Evolutionary conservation across 306 rosid genomes (phyloP).

Genomic region (Clitoria ternatea): DNA sequence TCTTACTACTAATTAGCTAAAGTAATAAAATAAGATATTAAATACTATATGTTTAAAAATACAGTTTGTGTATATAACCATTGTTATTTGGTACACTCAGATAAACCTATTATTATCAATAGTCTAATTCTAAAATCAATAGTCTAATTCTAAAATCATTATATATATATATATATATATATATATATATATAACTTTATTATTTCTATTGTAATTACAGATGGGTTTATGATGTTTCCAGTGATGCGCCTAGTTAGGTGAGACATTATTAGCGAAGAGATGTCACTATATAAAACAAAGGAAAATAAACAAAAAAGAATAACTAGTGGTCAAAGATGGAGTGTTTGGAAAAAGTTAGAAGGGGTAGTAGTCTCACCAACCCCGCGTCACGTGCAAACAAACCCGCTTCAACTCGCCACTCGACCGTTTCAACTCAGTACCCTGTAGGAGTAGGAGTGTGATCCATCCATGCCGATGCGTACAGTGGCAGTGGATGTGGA

Average conservation of each 20-base stretch:
- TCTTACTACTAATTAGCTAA: not conserved
- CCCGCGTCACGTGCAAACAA: slow-evolving; percentile 25
- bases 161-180: too few relatives aligned
- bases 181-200: too few relatives aligned
- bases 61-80: too few relatives aligned
- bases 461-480: too few relatives aligned
- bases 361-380: not conserved
- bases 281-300: not conserved
- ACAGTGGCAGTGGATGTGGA: not conserved
- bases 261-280: not conserved
- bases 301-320: not conserved
- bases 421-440: not conserved
- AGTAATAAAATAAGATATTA: not conserved
- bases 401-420: not conserved
- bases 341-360: not conserved
- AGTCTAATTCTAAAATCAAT: too few relatives aligned
- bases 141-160: too few relatives aligned
- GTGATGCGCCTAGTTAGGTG: slow-evolving; percentile 15
- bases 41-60: too few relatives aligned
- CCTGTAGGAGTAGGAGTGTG: not conserved
- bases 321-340: slow-evolving; percentile 4
- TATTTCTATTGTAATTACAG: too few relatives aligned
- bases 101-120: too few relatives aligned
- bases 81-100: too few relatives aligned
- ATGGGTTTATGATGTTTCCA: too few relatives aligned